Evolutionary conservation across 208 protist species (phyloP).

Genomic region (Jaenimonas drosophilae): DNA sequence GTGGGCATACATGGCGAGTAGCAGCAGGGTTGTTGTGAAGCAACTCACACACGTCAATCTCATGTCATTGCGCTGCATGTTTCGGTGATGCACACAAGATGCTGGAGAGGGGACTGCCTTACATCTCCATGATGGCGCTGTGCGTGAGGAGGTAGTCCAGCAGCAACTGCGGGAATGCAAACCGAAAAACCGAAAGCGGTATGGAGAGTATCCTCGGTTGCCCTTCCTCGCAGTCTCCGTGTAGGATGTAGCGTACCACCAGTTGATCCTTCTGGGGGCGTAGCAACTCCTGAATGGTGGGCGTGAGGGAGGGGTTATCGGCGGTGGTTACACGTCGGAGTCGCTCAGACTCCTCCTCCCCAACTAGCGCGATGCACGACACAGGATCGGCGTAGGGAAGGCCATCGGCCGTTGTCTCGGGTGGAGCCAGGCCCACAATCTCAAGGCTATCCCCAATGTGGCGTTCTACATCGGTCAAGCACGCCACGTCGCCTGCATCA

Average conservation of each 20-base stretch:
- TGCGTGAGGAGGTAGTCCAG: constrained; percentile 64
- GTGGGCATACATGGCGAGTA: no score
- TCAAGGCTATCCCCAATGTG: no score
- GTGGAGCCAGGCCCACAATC: constrained; percentile 45
- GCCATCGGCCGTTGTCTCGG: constrained; percentile 14
- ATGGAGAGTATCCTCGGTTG: constrained; percentile 20
- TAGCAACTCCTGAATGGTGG: constrained; percentile 18
- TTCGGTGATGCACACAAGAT: no score
- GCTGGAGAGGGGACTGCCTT: no score
- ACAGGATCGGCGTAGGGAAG: constrained; percentile 14
- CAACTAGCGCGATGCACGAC: constrained; percentile 24
- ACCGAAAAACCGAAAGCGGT: constrained; percentile 70
- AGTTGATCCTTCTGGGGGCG: constrained; percentile 35
- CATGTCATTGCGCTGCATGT: no score
- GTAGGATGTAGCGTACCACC: constrained; percentile 48
- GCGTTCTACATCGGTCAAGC: no score
- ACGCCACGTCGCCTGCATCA: no score
- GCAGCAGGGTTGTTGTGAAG: no score
- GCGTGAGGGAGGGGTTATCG: constrained; percentile 6
- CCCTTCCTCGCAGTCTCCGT: not conserved
- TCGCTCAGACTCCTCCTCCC: constrained; percentile 28
- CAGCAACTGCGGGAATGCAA: constrained; percentile 60
- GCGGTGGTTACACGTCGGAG: constrained; percentile 22
- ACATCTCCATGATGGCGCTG: constrained; percentile 40
- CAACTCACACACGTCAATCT: no score